phyloP scores from a whole-genome alignment of 163 green algal species.

The Chlorella variabilis region DNA sequence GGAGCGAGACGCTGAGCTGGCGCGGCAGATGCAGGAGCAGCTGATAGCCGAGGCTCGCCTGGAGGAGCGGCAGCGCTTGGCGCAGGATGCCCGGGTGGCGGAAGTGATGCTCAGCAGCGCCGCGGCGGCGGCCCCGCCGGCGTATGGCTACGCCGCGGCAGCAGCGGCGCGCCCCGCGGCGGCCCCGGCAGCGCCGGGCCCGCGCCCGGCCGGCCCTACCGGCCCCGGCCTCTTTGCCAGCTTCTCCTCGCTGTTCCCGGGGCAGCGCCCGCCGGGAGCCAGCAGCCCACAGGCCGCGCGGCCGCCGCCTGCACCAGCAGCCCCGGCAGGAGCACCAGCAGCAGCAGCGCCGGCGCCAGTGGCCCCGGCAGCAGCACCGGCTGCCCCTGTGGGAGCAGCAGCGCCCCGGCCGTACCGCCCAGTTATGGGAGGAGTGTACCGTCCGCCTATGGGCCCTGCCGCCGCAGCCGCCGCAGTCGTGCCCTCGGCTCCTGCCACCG shows the following conservation, averaged over 20 bases:
- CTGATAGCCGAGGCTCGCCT: constrained; percentile 11
- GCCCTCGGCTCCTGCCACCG: not conserved
- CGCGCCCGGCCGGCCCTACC: not conserved
- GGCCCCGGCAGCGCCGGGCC: not conserved
- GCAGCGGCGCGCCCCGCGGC: not conserved
- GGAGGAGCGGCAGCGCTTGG: not conserved
- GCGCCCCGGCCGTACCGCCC: constrained; percentile 7
- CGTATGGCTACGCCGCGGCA: not conserved
- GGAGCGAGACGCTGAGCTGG: constrained; percentile 20
- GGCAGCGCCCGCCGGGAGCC: not conserved
- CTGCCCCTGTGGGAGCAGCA: not conserved
- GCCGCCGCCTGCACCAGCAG: not conserved
- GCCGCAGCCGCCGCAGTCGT: not conserved
- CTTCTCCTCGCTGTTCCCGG: constrained; percentile 22
- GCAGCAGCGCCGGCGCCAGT: not conserved
- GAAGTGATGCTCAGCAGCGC: not conserved
- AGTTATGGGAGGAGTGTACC: not conserved
- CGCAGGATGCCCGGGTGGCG: not conserved
- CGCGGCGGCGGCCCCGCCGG: not conserved
- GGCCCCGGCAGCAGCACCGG: not conserved
- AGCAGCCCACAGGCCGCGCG: too few relatives aligned
- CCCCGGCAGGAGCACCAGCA: not conserved
- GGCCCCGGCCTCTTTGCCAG: not conserved
- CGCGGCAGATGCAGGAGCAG: constrained; percentile 32
- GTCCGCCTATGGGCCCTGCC: not conserved